Evolutionary conservation across 176 grass and related monocot genomes (phyloP).

Genomic region (Hordeum marinum): DNA sequence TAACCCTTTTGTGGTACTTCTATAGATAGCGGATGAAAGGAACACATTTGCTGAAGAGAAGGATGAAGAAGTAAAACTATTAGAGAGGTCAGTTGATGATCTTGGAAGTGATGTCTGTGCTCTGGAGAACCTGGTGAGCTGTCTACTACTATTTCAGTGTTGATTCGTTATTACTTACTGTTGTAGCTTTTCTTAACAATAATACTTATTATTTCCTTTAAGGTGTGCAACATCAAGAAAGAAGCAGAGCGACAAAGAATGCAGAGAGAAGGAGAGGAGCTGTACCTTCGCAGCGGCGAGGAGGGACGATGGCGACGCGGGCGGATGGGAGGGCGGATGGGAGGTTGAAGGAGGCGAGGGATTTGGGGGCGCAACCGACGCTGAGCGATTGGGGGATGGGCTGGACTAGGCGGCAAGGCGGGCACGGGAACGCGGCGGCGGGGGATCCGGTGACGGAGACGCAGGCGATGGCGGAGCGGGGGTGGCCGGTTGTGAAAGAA

Average conservation of each 20-base stretch:
- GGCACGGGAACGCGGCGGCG: too few relatives aligned
- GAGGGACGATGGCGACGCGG: too few relatives aligned
- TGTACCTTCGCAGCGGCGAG: too few relatives aligned
- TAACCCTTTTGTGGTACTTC: constrained; percentile 3
- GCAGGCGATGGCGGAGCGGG: too few relatives aligned
- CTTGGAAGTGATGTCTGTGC: constrained; percentile 70
- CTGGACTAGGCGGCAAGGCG: too few relatives aligned
- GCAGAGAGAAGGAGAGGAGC: constrained; percentile 76
- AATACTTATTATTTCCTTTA: constrained; percentile 22
- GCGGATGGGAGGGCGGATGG: too few relatives aligned
- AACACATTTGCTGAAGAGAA: constrained; percentile 73
- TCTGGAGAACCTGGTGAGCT: constrained; percentile 67
- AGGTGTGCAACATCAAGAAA: constrained; percentile 72
- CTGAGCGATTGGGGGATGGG: too few relatives aligned
- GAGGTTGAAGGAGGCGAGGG: too few relatives aligned
- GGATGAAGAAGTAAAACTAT: constrained; percentile 84
- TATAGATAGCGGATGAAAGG: constrained; percentile 66
- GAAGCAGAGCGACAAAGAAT: constrained; percentile 71
- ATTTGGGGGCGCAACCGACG: too few relatives aligned
- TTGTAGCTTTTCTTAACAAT: constrained; percentile 6
- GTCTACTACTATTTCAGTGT: constrained; percentile 14
- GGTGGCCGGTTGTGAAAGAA: too few relatives aligned
- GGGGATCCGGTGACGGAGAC: too few relatives aligned
- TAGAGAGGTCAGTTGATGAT: constrained; percentile 75
- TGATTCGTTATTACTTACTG: neutral